These are phyloP conservation scores for Pichia rugopelliculosa DNA, from an alignment of 805 yeast species.

Conservation along the genomic window DNA sequence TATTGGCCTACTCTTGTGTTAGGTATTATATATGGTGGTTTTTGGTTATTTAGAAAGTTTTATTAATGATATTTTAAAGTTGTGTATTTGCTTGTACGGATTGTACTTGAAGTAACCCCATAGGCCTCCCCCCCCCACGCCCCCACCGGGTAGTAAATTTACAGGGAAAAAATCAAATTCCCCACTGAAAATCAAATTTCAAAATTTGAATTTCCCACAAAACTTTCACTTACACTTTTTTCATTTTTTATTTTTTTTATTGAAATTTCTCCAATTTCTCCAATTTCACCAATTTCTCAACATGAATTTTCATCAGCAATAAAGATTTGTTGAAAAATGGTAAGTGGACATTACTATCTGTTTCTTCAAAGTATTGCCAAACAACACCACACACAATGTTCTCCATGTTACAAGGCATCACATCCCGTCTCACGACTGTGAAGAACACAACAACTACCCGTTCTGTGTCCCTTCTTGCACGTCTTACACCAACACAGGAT, in stretches of 20 bases:
- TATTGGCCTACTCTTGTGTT: not conserved
- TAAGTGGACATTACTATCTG: not conserved
- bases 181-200: too few relatives aligned
- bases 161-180: not conserved
- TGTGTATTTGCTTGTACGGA: not conserved
- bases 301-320: not conserved
- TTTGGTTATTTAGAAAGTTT: not conserved
- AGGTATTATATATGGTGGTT: not conserved
- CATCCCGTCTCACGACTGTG: not conserved
- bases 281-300: not conserved
- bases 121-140: too few relatives aligned
- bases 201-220: too few relatives aligned
- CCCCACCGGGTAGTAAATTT: too few relatives aligned
- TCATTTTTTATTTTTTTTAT: not conserved
- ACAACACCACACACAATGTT: not conserved
- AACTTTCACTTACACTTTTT: not conserved
- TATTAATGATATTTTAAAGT: not conserved
- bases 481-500: slow-evolving; percentile 51
- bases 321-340: not conserved
- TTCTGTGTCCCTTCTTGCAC: slow-evolving; percentile 42
- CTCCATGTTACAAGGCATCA: not conserved
- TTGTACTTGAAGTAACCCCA: too few relatives aligned
- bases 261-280: not conserved
- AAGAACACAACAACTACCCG: slow-evolving; percentile 11
- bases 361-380: not conserved